These are phyloP conservation scores for Podaxis sp. DNA, from an alignment of 768 basidiomycete species.

Conservation along the genomic window DNA sequence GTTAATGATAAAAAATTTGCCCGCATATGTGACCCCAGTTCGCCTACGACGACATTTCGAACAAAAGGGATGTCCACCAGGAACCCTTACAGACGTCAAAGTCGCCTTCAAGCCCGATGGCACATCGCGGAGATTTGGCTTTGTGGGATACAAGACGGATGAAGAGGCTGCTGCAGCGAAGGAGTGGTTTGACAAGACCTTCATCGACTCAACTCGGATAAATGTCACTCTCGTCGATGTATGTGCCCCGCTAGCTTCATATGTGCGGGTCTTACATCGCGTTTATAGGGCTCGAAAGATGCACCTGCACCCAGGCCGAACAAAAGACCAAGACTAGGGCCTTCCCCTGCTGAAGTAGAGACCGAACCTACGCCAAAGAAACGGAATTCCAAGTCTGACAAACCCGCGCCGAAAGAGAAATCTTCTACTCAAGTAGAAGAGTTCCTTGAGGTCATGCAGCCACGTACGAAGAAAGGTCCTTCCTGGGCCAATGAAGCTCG, in stretches of 20 bases:
- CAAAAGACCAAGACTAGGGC: constrained; percentile 59
- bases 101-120: constrained; percentile 77
- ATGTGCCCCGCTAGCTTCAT: constrained; percentile 26
- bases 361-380: constrained; percentile 4
- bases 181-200: constrained; percentile 84
- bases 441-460: constrained; percentile 76
- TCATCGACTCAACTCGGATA: constrained; percentile 77
- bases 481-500: constrained; percentile 60
- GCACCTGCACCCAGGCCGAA: constrained; percentile 67
- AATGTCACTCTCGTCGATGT: constrained; percentile 79
- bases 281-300: constrained; percentile 59
- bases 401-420: constrained; percentile 20
- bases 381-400: constrained; percentile 13
- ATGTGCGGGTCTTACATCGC: not conserved
- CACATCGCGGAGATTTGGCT: constrained; percentile 84
- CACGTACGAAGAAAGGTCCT: constrained; percentile 52
- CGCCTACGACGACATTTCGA: constrained; percentile 70
- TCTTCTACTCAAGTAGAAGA: constrained; percentile 51
- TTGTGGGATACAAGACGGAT: constrained; percentile 85
- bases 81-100: constrained; percentile 83
- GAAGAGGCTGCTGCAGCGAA: constrained; percentile 71
- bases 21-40: constrained; percentile 61
- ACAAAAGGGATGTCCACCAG: constrained; percentile 55
- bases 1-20: constrained; percentile 81
- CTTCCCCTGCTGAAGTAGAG: constrained; percentile 21